Evolutionary conservation across 345 rosid genomes (phyloP).

Genomic region (Ricinus communis): DNA sequence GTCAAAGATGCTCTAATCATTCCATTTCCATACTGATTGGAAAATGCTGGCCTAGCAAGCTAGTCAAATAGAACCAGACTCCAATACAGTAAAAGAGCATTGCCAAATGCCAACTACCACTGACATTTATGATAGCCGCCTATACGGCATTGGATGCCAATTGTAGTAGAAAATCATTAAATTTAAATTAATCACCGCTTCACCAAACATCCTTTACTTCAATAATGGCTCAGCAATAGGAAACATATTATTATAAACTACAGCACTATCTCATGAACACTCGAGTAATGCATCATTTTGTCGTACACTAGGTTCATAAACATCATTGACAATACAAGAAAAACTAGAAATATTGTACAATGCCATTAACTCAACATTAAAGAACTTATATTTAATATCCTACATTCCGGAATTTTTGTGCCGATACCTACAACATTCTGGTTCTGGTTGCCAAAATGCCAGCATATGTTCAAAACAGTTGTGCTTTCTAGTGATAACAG

Average conservation of each 20-base stretch:
- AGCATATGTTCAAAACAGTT: background rate
- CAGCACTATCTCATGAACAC: background rate
- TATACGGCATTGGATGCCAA: slow-evolving; percentile 1
- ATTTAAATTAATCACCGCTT: background rate
- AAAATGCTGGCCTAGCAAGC: background rate
- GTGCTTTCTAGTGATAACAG: background rate
- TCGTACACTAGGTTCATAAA: background rate
- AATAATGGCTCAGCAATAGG: background rate
- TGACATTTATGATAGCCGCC: background rate
- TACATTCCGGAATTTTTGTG: background rate
- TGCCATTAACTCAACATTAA: background rate
- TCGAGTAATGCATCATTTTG: background rate
- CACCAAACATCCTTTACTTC: slow-evolving; percentile 11
- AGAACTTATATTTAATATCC: background rate
- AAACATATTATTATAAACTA: background rate
- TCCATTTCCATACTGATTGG: background rate
- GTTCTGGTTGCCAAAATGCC: background rate
- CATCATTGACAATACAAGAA: background rate
- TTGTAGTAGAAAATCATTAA: background rate
- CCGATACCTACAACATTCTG: background rate
- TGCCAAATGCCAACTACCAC: background rate
- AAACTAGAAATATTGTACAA: background rate
- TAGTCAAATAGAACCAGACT: slow-evolving; percentile 1
- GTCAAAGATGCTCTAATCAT: too few relatives aligned
- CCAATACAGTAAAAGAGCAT: background rate